Evolutionary conservation across 2,329 filamentous ascomycete genomes (phyloP), one percentile per base, ranked within the genome.

Genomic region (Tympanopsis confertula): DNA sequence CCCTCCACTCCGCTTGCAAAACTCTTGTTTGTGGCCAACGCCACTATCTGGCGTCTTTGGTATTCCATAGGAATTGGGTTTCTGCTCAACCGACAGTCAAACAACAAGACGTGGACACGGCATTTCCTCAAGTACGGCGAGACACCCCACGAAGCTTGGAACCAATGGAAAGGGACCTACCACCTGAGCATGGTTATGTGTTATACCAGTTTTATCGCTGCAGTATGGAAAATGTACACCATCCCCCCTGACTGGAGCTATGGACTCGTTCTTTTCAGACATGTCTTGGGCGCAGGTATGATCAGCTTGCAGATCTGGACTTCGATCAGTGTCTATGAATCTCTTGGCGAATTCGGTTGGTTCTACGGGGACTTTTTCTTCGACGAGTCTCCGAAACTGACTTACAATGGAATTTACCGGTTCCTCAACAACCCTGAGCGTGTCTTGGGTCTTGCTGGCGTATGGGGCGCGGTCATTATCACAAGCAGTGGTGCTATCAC

Each of bases 311-410:
- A 98, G 52, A 61, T 93, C 14, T 98, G 91, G 91, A 94, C 88
- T 1, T 82, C 86, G 2, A 68, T 84, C 45, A 95, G 87, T 57
- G 88, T 96, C 47, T 94, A 96, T 57, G 87, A 95, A 37, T 93
- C 86, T 2, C 75, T 98, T 0, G 91, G 91, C 40, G 91, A 98
- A 53, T 98, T 96, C 51, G 91, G 91, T 49, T 98, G 89, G 89
- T 96, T 96, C 67, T 96, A 88, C 53, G 91, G 91, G 14, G 91
- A 98, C 56, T 98, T 96, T 66, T 96, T 98, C 69, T 95, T 91
- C 54, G 86, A 95, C 43, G 82, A 86, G 35, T 76, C 80, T 10
- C 81, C 82, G 12, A 94, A 91, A 60, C 69, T 96, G 43, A 96
- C 86, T 1, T 98, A 98, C 61, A 87, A 83, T 47, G 93, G 89